Evolutionary conservation across 148 eudicot species (phyloP), one percentile per base, ranked within the genome.

Genomic region (Camellia japonica): DNA sequence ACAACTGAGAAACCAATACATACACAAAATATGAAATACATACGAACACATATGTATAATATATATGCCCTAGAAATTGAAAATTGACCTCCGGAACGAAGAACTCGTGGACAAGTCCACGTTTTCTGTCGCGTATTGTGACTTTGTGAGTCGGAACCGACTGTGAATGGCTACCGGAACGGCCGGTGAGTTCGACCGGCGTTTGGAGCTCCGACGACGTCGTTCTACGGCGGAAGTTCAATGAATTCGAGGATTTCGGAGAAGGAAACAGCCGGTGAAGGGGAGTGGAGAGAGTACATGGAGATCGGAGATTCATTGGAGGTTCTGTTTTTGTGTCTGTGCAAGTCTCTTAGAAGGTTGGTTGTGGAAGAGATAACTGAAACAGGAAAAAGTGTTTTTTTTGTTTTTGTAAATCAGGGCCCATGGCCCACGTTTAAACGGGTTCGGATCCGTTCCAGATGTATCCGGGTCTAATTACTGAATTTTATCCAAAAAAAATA

Each of bases 41-140:
- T 10, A 1, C 3, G 61, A 15, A 77, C 7, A 41, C 14, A 30
- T 42, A 20, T 3, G 52, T 43, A 68, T 20, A 55, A 46, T 43
- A 68, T 20, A 43, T 43, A 67, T 9, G 19, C 59, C 66, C 13
- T 14, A 41, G 14, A 65, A 38, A 41, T 15, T 43, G 69, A 93
- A 65, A 38, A 41, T 15, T 43, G 69, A 93, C 98, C 97, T 95
- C 98, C 54, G 98, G 98, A 64, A 95, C 98, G 62, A 80, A 15
- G 86, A 95, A 95, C 64, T 95, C 90, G 85, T 93, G 96, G 68
- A 89, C 87, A 56, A 90, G 23, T 6, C 91, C 98, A 46, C 94
- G 90, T 74, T 89, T 85, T 19, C 97, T 89, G 79, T 95, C 97
- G 74, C 86, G 92, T 8, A 95, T 97, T 15, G 90, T 92, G 78